These are phyloP conservation scores for peach (Prunus persica) DNA, from an alignment of 306 rosid species.

Conservation along the genomic window Prunus_persica_NCBIv2 NC_034012.1:6497501-6498000, in stretches of 20 bases:
- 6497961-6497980: conserved; percentile 52
- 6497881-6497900: conserved; percentile 59
- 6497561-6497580: conserved; percentile 62
- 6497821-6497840: conserved; percentile 63
- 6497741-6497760: conserved; percentile 51
- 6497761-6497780: conserved; percentile 68
- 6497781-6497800: conserved; percentile 67
- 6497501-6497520: conserved; percentile 67
- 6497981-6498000: conserved; percentile 75
- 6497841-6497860: conserved; percentile 66
- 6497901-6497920: conserved; percentile 71
- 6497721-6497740: conserved; percentile 64
- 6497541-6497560: conserved; percentile 72
- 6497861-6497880: conserved; percentile 60
- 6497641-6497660: conserved; percentile 67
- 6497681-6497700: conserved; percentile 61
- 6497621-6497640: conserved; percentile 60
- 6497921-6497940: conserved; percentile 66
- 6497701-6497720: conserved; percentile 62
- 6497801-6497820: conserved; percentile 62
- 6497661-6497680: conserved; percentile 81
- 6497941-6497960: conserved; percentile 67
- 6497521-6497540: conserved; percentile 53
- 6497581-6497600: conserved; percentile 64
- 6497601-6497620: conserved; percentile 51